Conservation (phyloP, 805 yeast genomes). For the Saturnispora diversa region DNA sequence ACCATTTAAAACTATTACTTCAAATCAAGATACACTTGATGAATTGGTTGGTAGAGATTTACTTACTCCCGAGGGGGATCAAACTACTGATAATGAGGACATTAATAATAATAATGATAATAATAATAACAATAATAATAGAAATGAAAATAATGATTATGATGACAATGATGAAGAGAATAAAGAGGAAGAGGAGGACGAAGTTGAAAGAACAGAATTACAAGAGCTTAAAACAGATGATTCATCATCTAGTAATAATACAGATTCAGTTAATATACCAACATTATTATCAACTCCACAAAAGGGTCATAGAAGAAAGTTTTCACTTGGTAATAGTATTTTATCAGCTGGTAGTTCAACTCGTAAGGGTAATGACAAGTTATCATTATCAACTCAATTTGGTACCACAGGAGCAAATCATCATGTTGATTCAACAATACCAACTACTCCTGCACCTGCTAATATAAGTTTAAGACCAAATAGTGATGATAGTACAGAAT, state of each 20-base stretch:
- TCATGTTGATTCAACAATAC: slow-evolving; percentile 32
- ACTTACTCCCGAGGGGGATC: background rate
- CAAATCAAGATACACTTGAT: background rate
- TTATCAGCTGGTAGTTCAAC: slow-evolving; percentile 29
- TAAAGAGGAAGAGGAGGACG: background rate
- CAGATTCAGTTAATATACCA: slow-evolving; percentile 21
- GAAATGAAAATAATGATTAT: slow-evolving; percentile 10
- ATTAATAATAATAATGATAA: slow-evolving; percentile 14
- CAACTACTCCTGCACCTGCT: slow-evolving; percentile 34
- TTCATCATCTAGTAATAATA: slow-evolving; percentile 20
- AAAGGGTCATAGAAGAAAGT: slow-evolving; percentile 50
- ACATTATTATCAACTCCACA: slow-evolving; percentile 22
- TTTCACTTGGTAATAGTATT: slow-evolving; percentile 53
- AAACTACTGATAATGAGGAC: slow-evolving; percentile 15
- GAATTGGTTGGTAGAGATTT: too few relatives aligned
- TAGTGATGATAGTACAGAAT: slow-evolving; percentile 49
- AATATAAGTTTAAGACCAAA: slow-evolving; percentile 29
- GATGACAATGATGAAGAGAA: slow-evolving; percentile 11
- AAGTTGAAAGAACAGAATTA: slow-evolving; percentile 1
- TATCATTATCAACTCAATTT: slow-evolving; percentile 27
- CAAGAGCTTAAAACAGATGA: slow-evolving; percentile 10
- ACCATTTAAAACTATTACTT: slow-evolving; percentile 4
- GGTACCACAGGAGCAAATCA: slow-evolving; percentile 36
- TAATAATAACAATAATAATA: slow-evolving; percentile 12
- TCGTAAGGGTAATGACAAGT: slow-evolving; percentile 28